Conservation (phyloP, 108 stramenopile genomes). For the Cyclotella kingstonii region DNA sequence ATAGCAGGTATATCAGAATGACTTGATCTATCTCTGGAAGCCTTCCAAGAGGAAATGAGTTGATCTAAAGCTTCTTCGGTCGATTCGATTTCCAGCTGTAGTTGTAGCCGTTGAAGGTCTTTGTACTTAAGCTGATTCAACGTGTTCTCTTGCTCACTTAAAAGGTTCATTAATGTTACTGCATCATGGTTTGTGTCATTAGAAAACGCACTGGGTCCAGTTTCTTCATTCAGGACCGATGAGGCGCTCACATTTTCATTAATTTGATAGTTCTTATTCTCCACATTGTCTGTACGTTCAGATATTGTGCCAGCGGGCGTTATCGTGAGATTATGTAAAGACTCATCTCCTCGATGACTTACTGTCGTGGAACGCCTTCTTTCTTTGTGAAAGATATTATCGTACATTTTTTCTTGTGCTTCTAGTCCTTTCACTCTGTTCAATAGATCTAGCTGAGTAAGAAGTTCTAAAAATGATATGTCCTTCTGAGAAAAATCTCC, state of each 20-base stretch:
- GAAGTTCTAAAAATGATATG: too few species aligned
- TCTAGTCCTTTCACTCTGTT: too few species aligned
- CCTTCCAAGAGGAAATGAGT: constrained; percentile 56
- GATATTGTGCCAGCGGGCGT: neutral
- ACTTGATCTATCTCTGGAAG: constrained; percentile 69
- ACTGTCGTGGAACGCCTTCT: too few species aligned
- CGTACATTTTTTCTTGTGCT: too few species aligned
- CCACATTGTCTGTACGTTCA: neutral
- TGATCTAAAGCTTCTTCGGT: constrained; percentile 61
- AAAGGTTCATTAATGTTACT: constrained; percentile 12
- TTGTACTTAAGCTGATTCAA: constrained; percentile 11
- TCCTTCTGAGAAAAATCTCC: too few species aligned
- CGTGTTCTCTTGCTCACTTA: constrained; percentile 14
- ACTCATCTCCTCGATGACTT: too few species aligned
- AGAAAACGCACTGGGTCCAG: neutral
- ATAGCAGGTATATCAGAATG: constrained; percentile 60
- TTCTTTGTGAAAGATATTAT: too few species aligned
- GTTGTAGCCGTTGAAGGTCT: constrained; percentile 44
- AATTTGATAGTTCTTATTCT: neutral
- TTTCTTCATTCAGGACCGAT: neutral
- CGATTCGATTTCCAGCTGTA: constrained; percentile 78
- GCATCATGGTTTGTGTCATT: neutral
- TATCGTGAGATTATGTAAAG: neutral
- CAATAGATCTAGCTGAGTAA: too few species aligned
- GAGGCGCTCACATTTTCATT: too few species aligned